phyloP scores from a whole-genome alignment of 2,329 filamentous ascomycete species.

The Tolypocladium album region DNA sequence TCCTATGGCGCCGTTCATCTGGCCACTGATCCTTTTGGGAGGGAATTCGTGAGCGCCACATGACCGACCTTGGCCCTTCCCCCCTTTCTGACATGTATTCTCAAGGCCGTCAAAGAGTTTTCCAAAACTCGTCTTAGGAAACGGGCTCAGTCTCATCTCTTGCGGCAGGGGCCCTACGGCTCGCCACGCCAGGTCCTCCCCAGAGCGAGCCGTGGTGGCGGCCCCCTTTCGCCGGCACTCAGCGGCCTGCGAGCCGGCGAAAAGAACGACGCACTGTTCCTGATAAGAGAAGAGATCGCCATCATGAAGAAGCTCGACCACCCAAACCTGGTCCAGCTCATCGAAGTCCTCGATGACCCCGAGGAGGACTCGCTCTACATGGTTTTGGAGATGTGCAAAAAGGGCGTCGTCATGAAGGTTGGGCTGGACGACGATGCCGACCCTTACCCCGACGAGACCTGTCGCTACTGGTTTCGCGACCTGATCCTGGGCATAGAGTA shows the following conservation, averaged over 20 bases:
- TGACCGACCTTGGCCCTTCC: not conserved
- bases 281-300: constrained; percentile 93
- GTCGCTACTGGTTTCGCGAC: constrained; percentile 88
- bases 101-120: constrained; percentile 90
- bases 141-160: constrained; percentile 79
- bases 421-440: constrained; percentile 73
- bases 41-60: constrained; percentile 67
- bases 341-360: constrained; percentile 92
- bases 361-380: constrained; percentile 95
- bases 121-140: constrained; percentile 86
- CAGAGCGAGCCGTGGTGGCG: constrained; percentile 1
- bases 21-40: constrained; percentile 79
- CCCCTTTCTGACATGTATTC: not conserved
- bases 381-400: constrained; percentile 98
- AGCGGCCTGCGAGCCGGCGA: constrained; percentile 34
- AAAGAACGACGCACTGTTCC: constrained; percentile 60
- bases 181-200: constrained; percentile 17
- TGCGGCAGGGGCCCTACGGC: constrained; percentile 41
- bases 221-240: constrained; percentile 14
- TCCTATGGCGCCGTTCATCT: constrained; percentile 92
- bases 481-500: constrained; percentile 93
- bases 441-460: constrained; percentile 73
- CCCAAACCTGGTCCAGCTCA: constrained; percentile 81
- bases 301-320: constrained; percentile 99
- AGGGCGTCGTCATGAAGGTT: constrained; percentile 94